Base-by-base conservation (phyloP, 768 basidiomycete genomes). In the Guyanaporus albipodus region DNA sequence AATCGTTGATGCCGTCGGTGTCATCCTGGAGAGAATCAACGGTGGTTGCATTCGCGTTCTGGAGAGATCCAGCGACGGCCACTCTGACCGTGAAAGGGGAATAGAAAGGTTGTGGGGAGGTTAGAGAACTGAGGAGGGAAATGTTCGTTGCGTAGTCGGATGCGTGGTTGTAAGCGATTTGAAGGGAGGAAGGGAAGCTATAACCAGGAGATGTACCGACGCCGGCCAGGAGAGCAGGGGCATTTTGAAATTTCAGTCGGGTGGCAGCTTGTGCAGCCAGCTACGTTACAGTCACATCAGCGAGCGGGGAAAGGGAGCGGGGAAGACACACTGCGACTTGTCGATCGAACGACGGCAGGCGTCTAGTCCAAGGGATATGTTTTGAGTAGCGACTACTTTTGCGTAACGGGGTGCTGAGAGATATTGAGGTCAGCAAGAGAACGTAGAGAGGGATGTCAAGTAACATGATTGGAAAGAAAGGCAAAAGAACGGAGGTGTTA, bases 21-120 rank as follows among this genome's bases (percentile, higher is more conserved):
- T 70, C 59, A 55, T 78, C 77, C 10, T 46, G 64, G 37, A 78
- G 66, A 5, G 68, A 56, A 49, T 61, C 38, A 12, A 42, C 24
- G 19, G 42, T 23, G 37, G 50, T 29, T 19, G 19, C 33, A 8
- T 62, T 39, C 19, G 35, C 23, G 5, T 17, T 28, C 5, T 14
- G 14, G 15, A 32, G 19, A 12, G 39, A n/a, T n/a, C 26, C 27
- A 8, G 22, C 21, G 22, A 21, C 11, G 14, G 47, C 39, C 8
- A 44, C 8, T 19, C 45, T 38, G 17, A 49, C 15, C 6, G 19
- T 17, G n/a, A 36, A 26, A 24, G 48, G 17, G 8, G 35, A 24
- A 23, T 24, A 26, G 2, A 17, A 31, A 11, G 44, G 22, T 14
- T 28, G 31, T n/a, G 34, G 14, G 17, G 36, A 48, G 41, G 39